A percentile compares a stretch with the other conserved stretches of the same genome.
phyloP scores from a whole-genome alignment of 305 asterid species.

The Fraxinus sp. region DNA sequence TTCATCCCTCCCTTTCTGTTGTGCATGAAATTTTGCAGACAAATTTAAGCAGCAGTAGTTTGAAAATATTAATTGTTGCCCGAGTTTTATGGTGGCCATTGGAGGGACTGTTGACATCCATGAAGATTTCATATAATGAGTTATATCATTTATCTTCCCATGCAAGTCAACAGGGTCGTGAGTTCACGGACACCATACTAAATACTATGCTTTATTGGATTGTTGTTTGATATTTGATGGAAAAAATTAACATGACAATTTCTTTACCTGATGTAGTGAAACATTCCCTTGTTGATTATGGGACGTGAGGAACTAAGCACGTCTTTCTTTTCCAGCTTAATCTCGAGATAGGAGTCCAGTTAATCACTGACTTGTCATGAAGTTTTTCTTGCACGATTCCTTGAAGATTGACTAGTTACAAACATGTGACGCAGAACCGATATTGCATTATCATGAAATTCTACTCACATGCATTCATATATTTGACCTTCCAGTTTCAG shows the following conservation, averaged over 20 bases:
- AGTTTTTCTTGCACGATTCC: neutral
- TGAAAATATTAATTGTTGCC: constrained; percentile 51
- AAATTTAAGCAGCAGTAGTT: constrained; percentile 24
- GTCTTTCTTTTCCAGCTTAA: neutral
- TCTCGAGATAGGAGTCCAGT: constrained; percentile 1
- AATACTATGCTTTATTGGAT: constrained; percentile 32
- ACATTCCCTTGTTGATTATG: constrained; percentile 7
- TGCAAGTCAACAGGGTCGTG: constrained; percentile 28
- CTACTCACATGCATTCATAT: neutral
- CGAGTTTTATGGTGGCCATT: constrained; percentile 54
- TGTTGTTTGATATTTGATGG: constrained; percentile 51
- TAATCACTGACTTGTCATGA: constrained; percentile 3
- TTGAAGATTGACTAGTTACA: neutral
- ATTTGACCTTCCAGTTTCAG: constrained; percentile 4
- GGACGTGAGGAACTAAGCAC: neutral
- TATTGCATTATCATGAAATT: constrained; percentile 3
- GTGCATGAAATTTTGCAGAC: constrained; percentile 43
- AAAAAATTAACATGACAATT: neutral
- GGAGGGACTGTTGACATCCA: constrained; percentile 43
- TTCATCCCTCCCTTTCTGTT: constrained; percentile 57
- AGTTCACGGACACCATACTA: constrained; percentile 26
- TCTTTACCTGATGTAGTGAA: constrained; percentile 6
- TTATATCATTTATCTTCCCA: constrained; percentile 27
- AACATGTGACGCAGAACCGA: neutral
- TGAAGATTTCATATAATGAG: constrained; percentile 45